Percentiles rank a stretch among this genome's conserved stretches.
Evolutionary conservation across 768 basidiomycete genomes (phyloP).

Genomic region (Termitomyces sp.): DNA sequence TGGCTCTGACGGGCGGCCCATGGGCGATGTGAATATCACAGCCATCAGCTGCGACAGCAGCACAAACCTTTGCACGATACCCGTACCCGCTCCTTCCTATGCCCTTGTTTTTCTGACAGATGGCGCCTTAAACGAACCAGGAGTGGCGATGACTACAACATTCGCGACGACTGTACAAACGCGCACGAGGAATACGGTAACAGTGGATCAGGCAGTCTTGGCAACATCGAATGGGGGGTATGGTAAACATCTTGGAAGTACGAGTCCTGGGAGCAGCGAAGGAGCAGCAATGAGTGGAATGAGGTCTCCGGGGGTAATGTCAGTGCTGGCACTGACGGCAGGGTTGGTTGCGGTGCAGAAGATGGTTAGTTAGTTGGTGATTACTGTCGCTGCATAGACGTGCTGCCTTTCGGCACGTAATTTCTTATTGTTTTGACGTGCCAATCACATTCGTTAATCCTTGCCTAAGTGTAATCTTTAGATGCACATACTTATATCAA

Average conservation of each 20-base stretch:
- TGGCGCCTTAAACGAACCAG: conserved; percentile 28
- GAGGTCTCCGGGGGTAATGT: neutral
- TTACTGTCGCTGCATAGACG: neutral
- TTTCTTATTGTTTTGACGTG: no score
- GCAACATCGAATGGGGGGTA: conserved; percentile 59
- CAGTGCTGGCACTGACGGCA: conserved; percentile 4
- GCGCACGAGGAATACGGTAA: conserved; percentile 43
- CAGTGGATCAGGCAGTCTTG: conserved; percentile 47
- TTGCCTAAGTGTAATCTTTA: no score
- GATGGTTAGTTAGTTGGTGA: neutral
- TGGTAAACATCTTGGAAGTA: conserved; percentile 29
- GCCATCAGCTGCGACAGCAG: conserved; percentile 51
- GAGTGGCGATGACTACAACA: conserved; percentile 22
- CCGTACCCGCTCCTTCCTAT: conserved; percentile 62
- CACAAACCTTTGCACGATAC: conserved; percentile 47
- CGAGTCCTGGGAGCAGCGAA: conserved; percentile 28
- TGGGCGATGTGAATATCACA: conserved; percentile 42
- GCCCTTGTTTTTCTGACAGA: conserved; percentile 65
- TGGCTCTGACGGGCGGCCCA: conserved; percentile 58
- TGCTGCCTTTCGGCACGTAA: no score
- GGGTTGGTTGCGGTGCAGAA: conserved; percentile 1
- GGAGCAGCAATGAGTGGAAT: conserved; percentile 3
- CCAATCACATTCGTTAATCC: no score
- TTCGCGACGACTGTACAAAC: conserved; percentile 45
- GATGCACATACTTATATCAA: no score